These are phyloP conservation scores for Strobilomyces echinocephalus DNA, from an alignment of 768 basidiomycete genomes.

Conservation along the genomic window DNA sequence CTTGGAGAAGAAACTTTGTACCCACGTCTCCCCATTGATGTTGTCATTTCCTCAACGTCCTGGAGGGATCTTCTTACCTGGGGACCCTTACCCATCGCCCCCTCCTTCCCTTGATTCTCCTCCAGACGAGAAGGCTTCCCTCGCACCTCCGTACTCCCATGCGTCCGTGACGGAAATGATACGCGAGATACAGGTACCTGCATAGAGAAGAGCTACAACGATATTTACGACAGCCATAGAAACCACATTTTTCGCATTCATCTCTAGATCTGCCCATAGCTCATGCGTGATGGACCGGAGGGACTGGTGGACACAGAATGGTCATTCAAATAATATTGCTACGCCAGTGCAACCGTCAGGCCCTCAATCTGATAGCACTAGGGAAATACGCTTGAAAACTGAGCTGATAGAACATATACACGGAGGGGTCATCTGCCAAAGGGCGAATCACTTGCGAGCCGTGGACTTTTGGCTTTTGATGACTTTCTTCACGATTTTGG, in stretches of 20 bases:
- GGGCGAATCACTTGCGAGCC: conserved; percentile 22
- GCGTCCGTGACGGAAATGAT: conserved; percentile 1
- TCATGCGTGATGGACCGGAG: neutral
- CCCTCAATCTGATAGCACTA: too few species aligned
- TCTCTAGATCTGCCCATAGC: neutral
- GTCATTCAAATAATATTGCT: neutral
- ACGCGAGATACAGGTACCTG: conserved; percentile 14
- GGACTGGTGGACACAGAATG: neutral
- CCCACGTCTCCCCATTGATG: conserved; percentile 16
- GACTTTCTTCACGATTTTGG: conserved; percentile 99
- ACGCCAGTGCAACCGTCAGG: too few species aligned
- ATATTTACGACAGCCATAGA: conserved; percentile 24
- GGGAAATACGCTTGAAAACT: neutral
- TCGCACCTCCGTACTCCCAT: conserved; percentile 12
- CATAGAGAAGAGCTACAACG: conserved; percentile 13
- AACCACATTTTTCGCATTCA: neutral
- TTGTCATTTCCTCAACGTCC: conserved; percentile 23
- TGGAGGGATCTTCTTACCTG: conserved; percentile 23
- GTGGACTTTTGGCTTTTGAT: conserved; percentile 74
- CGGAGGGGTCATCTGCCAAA: neutral
- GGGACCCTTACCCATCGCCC: conserved; percentile 48
- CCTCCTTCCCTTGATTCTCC: conserved; percentile 34
- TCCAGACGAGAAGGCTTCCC: conserved; percentile 5
- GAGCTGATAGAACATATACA: conserved; percentile 5
- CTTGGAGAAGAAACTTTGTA: conserved; percentile 16